Percentiles rank a stretch among this genome's conserved stretches.
Conservation (phyloP, 1,139 yeast genomes). For the Protomyces inouyei region DNA sequence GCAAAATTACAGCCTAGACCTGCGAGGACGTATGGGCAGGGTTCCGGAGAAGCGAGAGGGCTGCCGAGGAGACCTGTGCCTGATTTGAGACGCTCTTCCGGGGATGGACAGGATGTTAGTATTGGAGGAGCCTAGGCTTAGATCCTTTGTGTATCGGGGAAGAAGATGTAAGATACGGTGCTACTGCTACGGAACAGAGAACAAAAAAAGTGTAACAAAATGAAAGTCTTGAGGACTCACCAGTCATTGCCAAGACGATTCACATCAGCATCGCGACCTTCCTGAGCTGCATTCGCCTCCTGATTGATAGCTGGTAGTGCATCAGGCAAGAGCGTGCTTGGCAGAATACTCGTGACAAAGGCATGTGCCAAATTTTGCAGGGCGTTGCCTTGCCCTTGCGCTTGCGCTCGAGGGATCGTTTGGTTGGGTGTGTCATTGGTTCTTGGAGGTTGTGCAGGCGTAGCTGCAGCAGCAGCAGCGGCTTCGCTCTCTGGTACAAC, state of each 20-base stretch:
- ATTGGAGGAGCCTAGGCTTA: neutral
- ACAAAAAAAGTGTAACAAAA: neutral
- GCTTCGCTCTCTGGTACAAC: neutral
- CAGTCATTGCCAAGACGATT: neutral
- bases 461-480: neutral
- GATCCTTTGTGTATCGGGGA: too few relatives aligned
- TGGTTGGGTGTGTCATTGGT: neutral
- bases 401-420: neutral
- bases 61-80: neutral
- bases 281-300: neutral
- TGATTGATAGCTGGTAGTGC: neutral
- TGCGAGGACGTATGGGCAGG: neutral
- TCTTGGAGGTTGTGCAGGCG: neutral
- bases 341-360: slow-evolving; percentile 1
- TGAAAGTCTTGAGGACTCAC: neutral
- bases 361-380: slow-evolving; percentile 1
- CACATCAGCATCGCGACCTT: neutral
- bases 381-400: neutral
- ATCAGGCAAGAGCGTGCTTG: neutral
- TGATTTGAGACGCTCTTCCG: neutral
- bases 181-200: neutral
- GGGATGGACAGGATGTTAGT: neutral
- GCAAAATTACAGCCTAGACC: neutral
- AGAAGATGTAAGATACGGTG: neutral
- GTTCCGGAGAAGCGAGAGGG: neutral